Percentiles rank a stretch among this genome's conserved stretches.
phyloP scores from a whole-genome alignment of 2,329 filamentous ascomycete species.

The Lasiodiplodia hormozganensis region DNA sequence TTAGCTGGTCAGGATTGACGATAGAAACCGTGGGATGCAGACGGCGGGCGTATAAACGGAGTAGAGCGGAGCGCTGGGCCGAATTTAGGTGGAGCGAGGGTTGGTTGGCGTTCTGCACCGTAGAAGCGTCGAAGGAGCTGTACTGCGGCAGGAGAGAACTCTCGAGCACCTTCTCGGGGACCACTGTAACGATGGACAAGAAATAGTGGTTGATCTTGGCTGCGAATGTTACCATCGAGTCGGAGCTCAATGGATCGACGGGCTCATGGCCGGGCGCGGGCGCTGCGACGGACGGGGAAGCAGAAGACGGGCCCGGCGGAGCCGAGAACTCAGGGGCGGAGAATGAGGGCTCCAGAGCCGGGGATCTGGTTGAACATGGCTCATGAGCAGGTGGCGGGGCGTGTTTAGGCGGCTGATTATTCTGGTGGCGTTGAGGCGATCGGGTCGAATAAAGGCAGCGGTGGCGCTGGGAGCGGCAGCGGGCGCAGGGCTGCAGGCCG shows the following conservation, averaged over 20 bases:
- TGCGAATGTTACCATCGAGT: not conserved
- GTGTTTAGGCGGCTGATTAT: too few relatives aligned
- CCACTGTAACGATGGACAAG: not conserved
- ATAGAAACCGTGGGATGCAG: not conserved
- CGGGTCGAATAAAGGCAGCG: not conserved
- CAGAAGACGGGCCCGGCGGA: not conserved
- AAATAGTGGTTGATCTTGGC: not conserved
- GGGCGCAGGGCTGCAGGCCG: not conserved
- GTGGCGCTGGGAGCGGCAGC: not conserved
- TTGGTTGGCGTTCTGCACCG: not conserved
- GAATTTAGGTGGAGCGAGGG: not conserved
- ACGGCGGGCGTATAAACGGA: not conserved
- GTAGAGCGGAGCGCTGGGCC: not conserved
- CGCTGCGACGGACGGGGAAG: not conserved
- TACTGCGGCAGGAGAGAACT: not conserved
- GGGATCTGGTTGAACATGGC: too few relatives aligned
- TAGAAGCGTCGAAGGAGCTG: not conserved
- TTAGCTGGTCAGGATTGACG: not conserved
- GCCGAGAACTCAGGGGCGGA: not conserved
- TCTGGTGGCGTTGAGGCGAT: not conserved
- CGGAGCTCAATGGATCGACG: not conserved
- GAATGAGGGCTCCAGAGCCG: too few relatives aligned
- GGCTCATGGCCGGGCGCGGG: not conserved
- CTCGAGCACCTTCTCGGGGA: not conserved
- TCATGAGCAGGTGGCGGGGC: too few relatives aligned